Evolutionary conservation across 495 filamentous ascomycete genomes (phyloP), one percentile per base, ranked within the genome.

Genomic region (Monascus purpureus): DNA sequence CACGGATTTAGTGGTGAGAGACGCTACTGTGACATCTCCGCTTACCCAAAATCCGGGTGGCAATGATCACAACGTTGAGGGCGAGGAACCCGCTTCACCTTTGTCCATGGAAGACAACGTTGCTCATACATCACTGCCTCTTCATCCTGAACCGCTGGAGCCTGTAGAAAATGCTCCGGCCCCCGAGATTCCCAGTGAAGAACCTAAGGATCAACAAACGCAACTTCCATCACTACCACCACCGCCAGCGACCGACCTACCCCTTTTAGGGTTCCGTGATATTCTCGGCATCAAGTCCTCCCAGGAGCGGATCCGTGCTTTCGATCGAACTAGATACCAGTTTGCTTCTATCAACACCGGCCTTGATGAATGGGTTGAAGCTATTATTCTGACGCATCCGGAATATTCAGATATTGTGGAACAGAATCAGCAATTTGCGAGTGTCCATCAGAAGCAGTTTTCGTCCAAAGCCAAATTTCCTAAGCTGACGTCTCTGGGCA

Each of bases 281-380:
- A 88, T 90, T 29, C 57, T 83, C 29, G 68, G 69, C 3, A 58
- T 83, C 20, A 63, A 67, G 13, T 60, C 67, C 4, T 42, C 69
- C 0, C 44, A 63, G 15, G 78, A 86, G 24, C 73, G 83, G 14
- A 77, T 85, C 28, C 53, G 62, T 22, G 70, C 72, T 1, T 90
- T 75, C 46, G 67, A 83, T 39, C 68, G 72, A 20, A 77, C 79
- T 0, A 67, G 82, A 29, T 54, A 64, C 11, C 74, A 82, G 32
- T 84, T 82, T 39, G 76, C 79, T 1, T 53, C 62, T 7, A 67
- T 77, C 33, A 70, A 93, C 33, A 77, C 77, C 6, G 84, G 86
- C 2, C 54, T 94, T 8, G 53, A 58, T n/a, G 57, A 77, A 31
- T 94, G 86, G 86, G 55, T 93, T 30, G 38, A 58, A 13, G 40